phyloP scores from a whole-genome alignment of 2,329 filamentous ascomycete genomes.

The Pyrenophora tritici-repentis region DNA sequence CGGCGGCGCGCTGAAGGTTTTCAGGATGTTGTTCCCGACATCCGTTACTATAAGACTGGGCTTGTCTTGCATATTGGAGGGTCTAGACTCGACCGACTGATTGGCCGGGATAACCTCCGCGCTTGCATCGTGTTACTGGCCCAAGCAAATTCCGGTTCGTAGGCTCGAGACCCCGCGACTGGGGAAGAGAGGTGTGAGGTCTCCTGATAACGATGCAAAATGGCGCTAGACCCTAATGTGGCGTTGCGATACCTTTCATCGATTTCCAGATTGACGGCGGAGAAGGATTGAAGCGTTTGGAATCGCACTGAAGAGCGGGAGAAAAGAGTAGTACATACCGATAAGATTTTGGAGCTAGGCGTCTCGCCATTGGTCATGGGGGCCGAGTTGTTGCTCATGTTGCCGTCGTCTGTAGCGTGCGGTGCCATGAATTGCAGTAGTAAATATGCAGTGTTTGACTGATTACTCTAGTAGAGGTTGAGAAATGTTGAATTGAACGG shows the following conservation, averaged over 20 bases:
- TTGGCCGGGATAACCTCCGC: conserved; percentile 11
- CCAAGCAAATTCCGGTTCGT: conserved; percentile 9
- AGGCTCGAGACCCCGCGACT: conserved; percentile 6
- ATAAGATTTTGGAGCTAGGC: conserved; percentile 46
- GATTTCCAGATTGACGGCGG: background rate
- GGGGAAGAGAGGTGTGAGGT: background rate
- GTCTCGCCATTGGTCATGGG: conserved; percentile 49
- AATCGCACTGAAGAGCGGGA: background rate
- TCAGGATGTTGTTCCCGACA: no score
- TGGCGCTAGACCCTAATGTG: background rate
- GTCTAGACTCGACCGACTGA: conserved; percentile 3
- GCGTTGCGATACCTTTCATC: background rate
- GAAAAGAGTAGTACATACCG: conserved; percentile 38
- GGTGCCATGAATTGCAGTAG: conserved; percentile 32
- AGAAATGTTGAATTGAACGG: conserved; percentile 12
- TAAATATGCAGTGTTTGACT: conserved; percentile 6
- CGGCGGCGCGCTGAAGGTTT: no score
- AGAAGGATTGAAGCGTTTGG: background rate
- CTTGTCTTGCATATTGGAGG: background rate
- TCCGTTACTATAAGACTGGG: no score
- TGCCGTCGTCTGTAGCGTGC: conserved; percentile 41
- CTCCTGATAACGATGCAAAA: background rate
- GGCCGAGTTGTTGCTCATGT: conserved; percentile 36
- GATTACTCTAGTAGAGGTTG: background rate
- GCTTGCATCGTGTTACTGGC: conserved; percentile 16